Evolutionary conservation across 352 stramenopile genomes (phyloP).

Genomic region (Halophytophthora polymorphica): DNA sequence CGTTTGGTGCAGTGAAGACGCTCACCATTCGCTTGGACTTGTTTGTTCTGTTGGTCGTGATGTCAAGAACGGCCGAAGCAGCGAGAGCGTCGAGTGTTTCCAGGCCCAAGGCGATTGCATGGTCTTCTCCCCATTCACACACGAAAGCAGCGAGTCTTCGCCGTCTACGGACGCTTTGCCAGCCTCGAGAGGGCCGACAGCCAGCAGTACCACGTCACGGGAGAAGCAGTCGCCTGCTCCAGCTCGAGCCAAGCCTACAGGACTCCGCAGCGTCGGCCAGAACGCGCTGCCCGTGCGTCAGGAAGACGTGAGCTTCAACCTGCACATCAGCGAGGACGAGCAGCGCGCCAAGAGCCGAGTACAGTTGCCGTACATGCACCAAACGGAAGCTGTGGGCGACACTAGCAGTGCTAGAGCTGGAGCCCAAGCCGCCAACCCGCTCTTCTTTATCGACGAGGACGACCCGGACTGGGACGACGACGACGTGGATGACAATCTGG

Average conservation of each 20-base stretch:
- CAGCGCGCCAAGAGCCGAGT: constrained; percentile 59
- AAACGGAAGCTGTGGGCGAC: constrained; percentile 9
- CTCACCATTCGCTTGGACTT: neutral
- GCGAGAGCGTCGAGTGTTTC: constrained; percentile 69
- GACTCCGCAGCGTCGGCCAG: constrained; percentile 5
- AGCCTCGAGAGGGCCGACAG: constrained; percentile 2
- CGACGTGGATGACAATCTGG: constrained; percentile 56
- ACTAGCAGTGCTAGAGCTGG: constrained; percentile 1
- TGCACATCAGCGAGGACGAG: constrained; percentile 59
- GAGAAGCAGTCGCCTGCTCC: neutral
- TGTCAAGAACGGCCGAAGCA: constrained; percentile 62
- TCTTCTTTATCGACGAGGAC: constrained; percentile 82
- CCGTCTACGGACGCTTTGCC: neutral
- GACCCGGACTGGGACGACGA: constrained; percentile 75
- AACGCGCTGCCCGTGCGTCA: constrained; percentile 42
- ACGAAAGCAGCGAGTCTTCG: neutral
- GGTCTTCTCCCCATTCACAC: constrained; percentile 18
- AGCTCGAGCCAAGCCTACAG: neutral
- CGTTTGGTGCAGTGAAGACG: too few species aligned
- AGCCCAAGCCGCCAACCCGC: constrained; percentile 20
- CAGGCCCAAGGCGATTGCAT: constrained; percentile 25
- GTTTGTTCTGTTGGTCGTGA: neutral
- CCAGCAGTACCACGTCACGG: constrained; percentile 7
- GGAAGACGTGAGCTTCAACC: constrained; percentile 70
- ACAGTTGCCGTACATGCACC: constrained; percentile 72